phyloP scores from a whole-genome alignment of 2,329 filamentous ascomycete species.

The Ascochyta pisi region DNA sequence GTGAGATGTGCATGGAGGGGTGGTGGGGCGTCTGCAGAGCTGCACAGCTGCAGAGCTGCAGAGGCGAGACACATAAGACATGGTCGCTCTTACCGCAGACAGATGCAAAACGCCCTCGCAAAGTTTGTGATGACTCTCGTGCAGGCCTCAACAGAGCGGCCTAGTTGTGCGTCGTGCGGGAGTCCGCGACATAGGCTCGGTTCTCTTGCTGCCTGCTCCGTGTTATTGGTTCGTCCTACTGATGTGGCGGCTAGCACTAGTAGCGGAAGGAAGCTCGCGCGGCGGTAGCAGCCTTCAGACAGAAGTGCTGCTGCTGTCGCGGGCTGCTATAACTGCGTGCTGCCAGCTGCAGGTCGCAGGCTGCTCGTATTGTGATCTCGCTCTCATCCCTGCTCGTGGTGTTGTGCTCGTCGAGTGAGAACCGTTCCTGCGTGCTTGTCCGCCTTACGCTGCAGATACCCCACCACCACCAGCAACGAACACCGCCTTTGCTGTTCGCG shows the following conservation, averaged over 20 bases:
- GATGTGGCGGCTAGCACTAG: constrained; percentile 21
- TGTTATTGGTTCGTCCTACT: constrained; percentile 14
- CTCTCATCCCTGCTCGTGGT: constrained; percentile 17
- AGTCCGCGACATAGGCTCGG: constrained; percentile 14
- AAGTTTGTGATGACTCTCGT: constrained; percentile 19
- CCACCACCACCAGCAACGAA: constrained; percentile 22
- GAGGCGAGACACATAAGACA: constrained; percentile 15
- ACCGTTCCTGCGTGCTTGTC: constrained; percentile 17
- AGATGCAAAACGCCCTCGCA: constrained; percentile 11
- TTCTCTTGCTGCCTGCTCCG: constrained; percentile 4
- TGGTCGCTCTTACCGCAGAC: constrained; percentile 16
- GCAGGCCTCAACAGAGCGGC: constrained; percentile 14
- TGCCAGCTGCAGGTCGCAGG: constrained; percentile 14
- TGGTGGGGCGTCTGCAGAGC: constrained; percentile 11
- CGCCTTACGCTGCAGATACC: constrained; percentile 19
- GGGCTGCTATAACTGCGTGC: constrained; percentile 16
- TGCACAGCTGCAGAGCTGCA: constrained; percentile 2
- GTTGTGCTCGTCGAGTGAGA: constrained; percentile 16
- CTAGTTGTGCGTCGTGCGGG: constrained; percentile 16
- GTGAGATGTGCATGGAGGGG: constrained; percentile 7
- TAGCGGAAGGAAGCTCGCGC: constrained; percentile 21
- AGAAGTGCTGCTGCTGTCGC: constrained; percentile 2
- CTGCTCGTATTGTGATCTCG: constrained; percentile 5
- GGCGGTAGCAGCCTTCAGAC: constrained; percentile 18
- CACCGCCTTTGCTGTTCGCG: constrained; percentile 4